Evolutionary conservation across 2,329 filamentous ascomycete species (phyloP), one percentile per base, ranked within the genome.

Genomic region (Nigrospora oryzae): DNA sequence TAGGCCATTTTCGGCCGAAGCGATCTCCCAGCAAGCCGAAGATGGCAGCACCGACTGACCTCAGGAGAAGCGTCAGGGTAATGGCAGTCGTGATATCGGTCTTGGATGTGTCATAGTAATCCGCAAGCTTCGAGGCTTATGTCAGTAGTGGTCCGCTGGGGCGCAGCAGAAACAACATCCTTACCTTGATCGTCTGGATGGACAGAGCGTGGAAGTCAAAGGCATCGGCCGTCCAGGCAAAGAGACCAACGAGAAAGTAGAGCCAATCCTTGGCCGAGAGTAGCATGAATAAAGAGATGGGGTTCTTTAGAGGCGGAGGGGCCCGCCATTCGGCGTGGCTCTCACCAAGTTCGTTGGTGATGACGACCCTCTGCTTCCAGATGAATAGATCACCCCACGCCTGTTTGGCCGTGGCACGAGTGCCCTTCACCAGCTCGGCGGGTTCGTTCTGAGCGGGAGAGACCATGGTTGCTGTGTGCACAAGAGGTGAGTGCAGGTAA

Each of bases 151-250:
- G 23, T 2, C 23, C 23, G 23, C 23, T 28, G 46, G 51, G 12
- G 50, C 52, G 5, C 69, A 52, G 54, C 79, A 83, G 52, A 77
- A 78, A 70, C 63, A 5, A 77, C 75, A 19, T 90, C 69, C 65
- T 89, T 88, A 53, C 75, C 75, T 28, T 28, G 23, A 28, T 7
- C 4, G 85, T 86, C 61, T 89, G 86, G 51, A 91, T 86, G 5
- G 82, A 86, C 10, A 91, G 72, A 23, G 86, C 84, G 63, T 89
- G 85, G 60, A 90, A 91, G 63, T 89, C 86, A 60, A 90, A 91
- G 4, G 86, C 86, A 61, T 91, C 87, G 46, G 85, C 86, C 1
- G 79, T 85, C 87, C 87, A 91, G 14, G 85, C 82, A 32, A 75
- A 63, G 58, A 90, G 81, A 3, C 85, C 86, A 11, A 89, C 83